These are phyloP conservation scores for Boletus insuetus DNA, from an alignment of 768 basidiomycete genomes.

Conservation along the genomic window DNA sequence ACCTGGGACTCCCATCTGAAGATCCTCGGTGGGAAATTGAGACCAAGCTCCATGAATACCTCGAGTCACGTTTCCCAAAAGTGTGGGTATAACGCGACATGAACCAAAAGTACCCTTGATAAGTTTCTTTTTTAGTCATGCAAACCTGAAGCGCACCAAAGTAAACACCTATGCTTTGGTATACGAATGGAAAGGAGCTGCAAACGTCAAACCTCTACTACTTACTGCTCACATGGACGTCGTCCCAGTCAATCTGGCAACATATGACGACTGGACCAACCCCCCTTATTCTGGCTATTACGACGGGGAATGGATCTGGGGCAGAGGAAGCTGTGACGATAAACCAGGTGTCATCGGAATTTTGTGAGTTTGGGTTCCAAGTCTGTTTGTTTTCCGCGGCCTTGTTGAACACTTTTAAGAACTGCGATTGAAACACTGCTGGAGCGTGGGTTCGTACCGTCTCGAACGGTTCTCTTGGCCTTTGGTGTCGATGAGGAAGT, in stretches of 20 bases:
- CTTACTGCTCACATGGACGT: conserved; percentile 50
- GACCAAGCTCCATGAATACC: conserved; percentile 21
- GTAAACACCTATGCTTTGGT: conserved; percentile 62
- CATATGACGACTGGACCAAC: conserved; percentile 43
- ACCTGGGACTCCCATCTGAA: conserved; percentile 44
- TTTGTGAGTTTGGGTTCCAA: conserved; percentile 25
- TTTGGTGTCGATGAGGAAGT: conserved; percentile 48
- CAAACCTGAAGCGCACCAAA: conserved; percentile 46
- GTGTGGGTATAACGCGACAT: conserved; percentile 37
- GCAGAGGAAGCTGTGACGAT: conserved; percentile 46
- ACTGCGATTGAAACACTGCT: conserved; percentile 27
- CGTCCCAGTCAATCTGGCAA: conserved; percentile 48
- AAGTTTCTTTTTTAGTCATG: conserved; percentile 35
- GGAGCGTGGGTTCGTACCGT: conserved; percentile 29
- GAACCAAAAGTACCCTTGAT: neutral
- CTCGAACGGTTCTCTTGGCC: conserved; percentile 31
- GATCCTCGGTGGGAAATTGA: conserved; percentile 44
- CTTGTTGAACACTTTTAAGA: conserved; percentile 10
- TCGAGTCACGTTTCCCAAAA: conserved; percentile 53
- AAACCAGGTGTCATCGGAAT: conserved; percentile 38
- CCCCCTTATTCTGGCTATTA: conserved; percentile 51
- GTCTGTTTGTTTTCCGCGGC: neutral
- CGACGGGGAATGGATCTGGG: conserved; percentile 46
- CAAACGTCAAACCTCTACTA: conserved; percentile 53
- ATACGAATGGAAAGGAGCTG: conserved; percentile 56